phyloP scores from a whole-genome alignment of 345 rosid genomes.

The Turritis glabra region DNA sequence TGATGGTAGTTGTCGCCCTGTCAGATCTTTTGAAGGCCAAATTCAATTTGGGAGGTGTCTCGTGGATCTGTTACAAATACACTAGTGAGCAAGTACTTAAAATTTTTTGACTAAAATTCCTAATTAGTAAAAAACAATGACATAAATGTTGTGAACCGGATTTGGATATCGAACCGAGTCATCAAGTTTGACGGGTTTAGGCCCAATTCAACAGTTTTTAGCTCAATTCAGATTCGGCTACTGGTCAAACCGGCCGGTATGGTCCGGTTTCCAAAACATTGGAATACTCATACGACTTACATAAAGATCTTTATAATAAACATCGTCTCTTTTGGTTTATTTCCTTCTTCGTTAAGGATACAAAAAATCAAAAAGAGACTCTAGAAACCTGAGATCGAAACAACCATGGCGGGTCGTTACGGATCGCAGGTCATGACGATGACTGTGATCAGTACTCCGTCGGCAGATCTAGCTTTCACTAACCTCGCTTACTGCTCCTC shows the following conservation, averaged over 20 bases:
- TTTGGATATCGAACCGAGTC: background rate
- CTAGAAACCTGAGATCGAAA: constrained; percentile 20
- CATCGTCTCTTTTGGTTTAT: background rate
- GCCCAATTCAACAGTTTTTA: background rate
- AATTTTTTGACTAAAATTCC: too few relatives aligned
- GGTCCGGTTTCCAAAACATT: background rate
- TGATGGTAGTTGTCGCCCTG: too few relatives aligned
- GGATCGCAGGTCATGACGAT: constrained; percentile 53
- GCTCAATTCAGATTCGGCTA: background rate
- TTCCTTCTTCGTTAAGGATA: constrained; percentile 26
- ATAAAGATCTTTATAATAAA: constrained; percentile 7
- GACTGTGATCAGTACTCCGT: constrained; percentile 80
- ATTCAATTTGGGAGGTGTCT: too few relatives aligned
- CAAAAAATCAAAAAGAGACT: background rate
- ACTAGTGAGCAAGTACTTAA: too few relatives aligned
- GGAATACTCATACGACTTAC: background rate
- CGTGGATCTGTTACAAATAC: too few relatives aligned
- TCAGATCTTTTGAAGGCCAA: too few relatives aligned
- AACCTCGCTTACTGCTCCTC: constrained; percentile 87
- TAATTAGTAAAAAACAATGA: too few relatives aligned
- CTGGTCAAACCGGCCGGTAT: background rate
- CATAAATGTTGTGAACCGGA: background rate
- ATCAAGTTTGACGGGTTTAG: background rate
- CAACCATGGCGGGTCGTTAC: constrained; percentile 59
- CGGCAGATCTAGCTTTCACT: constrained; percentile 78